These are phyloP conservation scores for Pestalotiopsis sp. DNA, from an alignment of 2,329 filamentous ascomycete genomes.

Conservation along the genomic window DNA sequence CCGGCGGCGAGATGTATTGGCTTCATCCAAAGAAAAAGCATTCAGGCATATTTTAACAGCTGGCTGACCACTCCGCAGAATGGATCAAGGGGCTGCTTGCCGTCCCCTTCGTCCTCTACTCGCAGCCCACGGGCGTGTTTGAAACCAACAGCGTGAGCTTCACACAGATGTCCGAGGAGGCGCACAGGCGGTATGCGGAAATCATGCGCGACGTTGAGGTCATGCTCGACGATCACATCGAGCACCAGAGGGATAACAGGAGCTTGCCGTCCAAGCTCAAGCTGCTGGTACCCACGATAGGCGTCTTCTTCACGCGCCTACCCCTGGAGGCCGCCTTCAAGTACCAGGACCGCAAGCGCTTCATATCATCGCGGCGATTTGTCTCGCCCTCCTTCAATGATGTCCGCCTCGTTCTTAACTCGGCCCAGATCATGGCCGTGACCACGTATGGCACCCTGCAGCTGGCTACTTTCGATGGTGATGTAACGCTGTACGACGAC, in stretches of 20 bases:
- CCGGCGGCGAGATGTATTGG: neutral
- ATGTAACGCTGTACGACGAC: conserved; percentile 94
- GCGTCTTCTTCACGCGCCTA: conserved; percentile 90
- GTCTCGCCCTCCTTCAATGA: conserved; percentile 98
- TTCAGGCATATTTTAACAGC: conserved; percentile 8
- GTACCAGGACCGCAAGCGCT: conserved; percentile 83
- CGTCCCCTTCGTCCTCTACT: conserved; percentile 95
- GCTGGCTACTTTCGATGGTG: conserved; percentile 94
- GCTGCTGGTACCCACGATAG: conserved; percentile 86
- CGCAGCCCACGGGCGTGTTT: conserved; percentile 87
- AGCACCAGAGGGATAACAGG: conserved; percentile 66
- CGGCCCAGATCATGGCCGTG: conserved; percentile 92
- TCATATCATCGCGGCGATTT: conserved; percentile 89
- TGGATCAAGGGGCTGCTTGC: conserved; percentile 96
- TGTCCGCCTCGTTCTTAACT: conserved; percentile 89
- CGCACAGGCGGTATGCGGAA: conserved; percentile 88
- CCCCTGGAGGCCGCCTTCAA: conserved; percentile 88
- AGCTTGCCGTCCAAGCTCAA: conserved; percentile 85
- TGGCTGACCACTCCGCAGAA: conserved; percentile 53
- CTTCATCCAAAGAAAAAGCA: neutral
- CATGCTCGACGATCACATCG: conserved; percentile 85
- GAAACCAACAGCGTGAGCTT: conserved; percentile 69
- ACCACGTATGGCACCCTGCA: conserved; percentile 73
- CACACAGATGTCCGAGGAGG: conserved; percentile 74
- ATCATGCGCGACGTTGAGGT: conserved; percentile 93